Evolutionary conservation across 1,284 basidiomycete genomes (phyloP), one percentile per base, ranked within the genome.

Genomic region (Tilletia walkeri): DNA sequence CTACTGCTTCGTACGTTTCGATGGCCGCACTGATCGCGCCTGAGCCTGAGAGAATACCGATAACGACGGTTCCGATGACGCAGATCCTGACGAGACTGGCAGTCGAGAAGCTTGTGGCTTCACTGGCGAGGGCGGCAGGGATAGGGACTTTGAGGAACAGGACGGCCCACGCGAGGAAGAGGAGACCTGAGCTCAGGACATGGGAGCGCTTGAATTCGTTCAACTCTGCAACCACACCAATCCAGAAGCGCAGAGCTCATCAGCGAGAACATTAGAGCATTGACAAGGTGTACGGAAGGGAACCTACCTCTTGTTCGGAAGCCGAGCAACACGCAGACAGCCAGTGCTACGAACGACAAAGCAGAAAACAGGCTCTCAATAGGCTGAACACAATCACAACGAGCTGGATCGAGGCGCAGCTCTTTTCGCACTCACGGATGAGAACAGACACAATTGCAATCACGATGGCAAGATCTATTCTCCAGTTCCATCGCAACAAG

Each of bases 1-100:
- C 77, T 61, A 70, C 72, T 67, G 61, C 82, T 67, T 86, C 84
- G 71, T 79, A 84, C 16, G 84, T 84, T 65, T 85, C 83, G 82
- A 82, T 84, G 0, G 85, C 85, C 0, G 84, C 83, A 63, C 84
- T 84, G 34, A 84, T 78, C 0, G 85, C 84, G 48, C 82, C 84
- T 7, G 82, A 84, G 3, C 85, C 85, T 0, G 85, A 85, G 0
- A 86, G 75, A 0, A 82, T 70, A 0, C 81, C 85, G 66, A 86
- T 86, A n/a, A 86, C 76, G 3, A 80, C 74, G 16, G 85, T 82
- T 7, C 85, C 85, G 2, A 85, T 80, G 7, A 85, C 82, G 54
- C 84, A 85, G 1, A 85, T 84, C 5, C 85, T 70, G 18, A 78
- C 75, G 20, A 80, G 72, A 9, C 79, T 70, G 2, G 74, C 73